phyloP scores from a whole-genome alignment of 2,329 filamentous ascomycete species.

The Incumbomyces lentus region DNA sequence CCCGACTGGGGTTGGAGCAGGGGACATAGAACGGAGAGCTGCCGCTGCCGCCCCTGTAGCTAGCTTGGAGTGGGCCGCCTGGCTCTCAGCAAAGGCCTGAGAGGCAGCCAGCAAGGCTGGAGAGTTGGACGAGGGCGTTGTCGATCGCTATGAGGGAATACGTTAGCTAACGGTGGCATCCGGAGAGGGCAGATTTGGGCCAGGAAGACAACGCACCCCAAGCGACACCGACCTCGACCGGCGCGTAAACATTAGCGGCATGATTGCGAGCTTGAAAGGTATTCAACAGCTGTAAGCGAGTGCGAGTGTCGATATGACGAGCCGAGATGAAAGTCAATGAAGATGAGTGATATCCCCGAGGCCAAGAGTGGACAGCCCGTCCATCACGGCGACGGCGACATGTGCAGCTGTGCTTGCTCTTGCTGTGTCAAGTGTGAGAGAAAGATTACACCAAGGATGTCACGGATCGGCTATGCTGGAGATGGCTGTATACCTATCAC shows the following conservation, averaged over 20 bases:
- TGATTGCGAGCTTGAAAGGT: conserved; percentile 4
- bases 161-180: conserved; percentile 9
- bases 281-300: not conserved
- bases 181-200: no score
- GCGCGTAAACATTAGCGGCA: conserved; percentile 22
- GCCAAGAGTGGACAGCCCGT: not conserved
- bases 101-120: conserved; percentile 71
- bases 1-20: conserved; percentile 67
- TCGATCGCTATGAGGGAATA: conserved; percentile 39
- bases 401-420: not conserved
- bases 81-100: conserved; percentile 65
- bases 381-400: conserved; percentile 3
- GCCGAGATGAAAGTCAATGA: not conserved
- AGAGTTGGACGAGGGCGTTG: conserved; percentile 55
- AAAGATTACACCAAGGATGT: not conserved
- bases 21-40: conserved; percentile 67
- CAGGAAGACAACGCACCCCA: conserved; percentile 13
- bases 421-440: not conserved
- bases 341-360: not conserved
- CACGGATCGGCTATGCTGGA: not conserved
- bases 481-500: not conserved
- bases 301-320: not conserved
- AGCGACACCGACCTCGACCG: conserved; percentile 27
- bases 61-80: conserved; percentile 54
- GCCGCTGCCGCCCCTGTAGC: conserved; percentile 82